Evolutionary conservation across 306 rosid species (phyloP), one percentile per base, ranked within the genome.

Genomic region (Rosa rugosa): DNA sequence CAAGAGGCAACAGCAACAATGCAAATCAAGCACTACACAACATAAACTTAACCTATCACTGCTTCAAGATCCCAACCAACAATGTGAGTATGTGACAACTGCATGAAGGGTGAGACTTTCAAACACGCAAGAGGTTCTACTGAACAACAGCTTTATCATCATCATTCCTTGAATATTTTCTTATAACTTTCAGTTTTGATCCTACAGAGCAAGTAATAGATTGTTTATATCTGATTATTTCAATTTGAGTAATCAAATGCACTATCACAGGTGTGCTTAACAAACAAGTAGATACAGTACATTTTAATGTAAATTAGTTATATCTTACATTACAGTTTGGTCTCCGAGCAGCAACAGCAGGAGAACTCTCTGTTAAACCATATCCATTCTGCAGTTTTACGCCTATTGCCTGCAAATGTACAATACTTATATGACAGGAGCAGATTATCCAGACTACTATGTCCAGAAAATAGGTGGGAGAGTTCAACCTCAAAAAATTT

Each of bases 361-460:
- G 99, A 56, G 99, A 86, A 71, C 92, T 80, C 84, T 95, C 99
- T 64, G 99, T 95, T 79, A 95, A 87, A 84, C 99, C 99, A 81
- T 92, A 95, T 76, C 97, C 99, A 79, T 95, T 95, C 82, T 91
- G 99, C 74, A 95, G 76, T 81, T 80, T 92, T 81, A 95, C 84
- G 42, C 88, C 95, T 83, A 95, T 91, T 79, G 97, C 98, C 99
- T 95, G 90, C 80, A 83, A 51, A 83, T 17, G 76, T 76, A 66
- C 59, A 60, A 72, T 59, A 46, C 53, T 31, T 36, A 54, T 54
- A 67, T 68, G 9, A 86, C 41, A 70, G 72, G 50, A 42, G 59
- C 11, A 23, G 44, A 71, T 41, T 62, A 63, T 42, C 66, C 59
- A 60, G 45, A 56, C 8, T 46, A 75, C n/a, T 41, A 18, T 25